Evolutionary conservation across 768 basidiomycete genomes (phyloP).

Genomic region (Paxillus involutus): DNA sequence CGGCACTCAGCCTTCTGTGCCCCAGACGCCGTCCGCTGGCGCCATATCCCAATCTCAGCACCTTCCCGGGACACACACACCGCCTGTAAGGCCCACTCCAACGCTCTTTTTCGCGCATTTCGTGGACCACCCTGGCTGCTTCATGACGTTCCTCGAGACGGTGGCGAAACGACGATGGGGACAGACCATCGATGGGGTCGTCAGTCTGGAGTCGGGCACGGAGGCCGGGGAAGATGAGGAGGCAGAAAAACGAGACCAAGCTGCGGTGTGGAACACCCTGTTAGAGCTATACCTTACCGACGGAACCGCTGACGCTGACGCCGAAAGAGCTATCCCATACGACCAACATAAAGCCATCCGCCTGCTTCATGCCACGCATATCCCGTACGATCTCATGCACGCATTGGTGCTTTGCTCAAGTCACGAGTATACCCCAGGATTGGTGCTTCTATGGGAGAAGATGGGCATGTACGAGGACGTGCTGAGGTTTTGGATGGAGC

Average conservation of each 20-base stretch:
- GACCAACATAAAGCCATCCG: conserved; percentile 63
- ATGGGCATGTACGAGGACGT: conserved; percentile 97
- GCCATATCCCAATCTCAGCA: conserved; percentile 9
- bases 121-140: conserved; percentile 82
- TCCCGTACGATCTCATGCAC: conserved; percentile 87
- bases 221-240: conserved; percentile 40
- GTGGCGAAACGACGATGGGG: conserved; percentile 81
- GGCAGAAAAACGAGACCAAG: conserved; percentile 65
- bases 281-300: conserved; percentile 85
- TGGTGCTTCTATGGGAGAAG: conserved; percentile 90
- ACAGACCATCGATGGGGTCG: conserved; percentile 54
- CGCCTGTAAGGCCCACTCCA: conserved; percentile 69
- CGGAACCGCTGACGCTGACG: conserved; percentile 34
- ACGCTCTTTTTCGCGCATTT: conserved; percentile 92
- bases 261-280: conserved; percentile 93
- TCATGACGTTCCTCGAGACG: conserved; percentile 85
- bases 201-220: conserved; percentile 6
- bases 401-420: conserved; percentile 95
- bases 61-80: conserved; percentile 25
- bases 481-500: conserved; percentile 89
- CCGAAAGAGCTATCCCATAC: conserved; percentile 8
- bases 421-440: conserved; percentile 74
- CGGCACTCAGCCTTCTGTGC: conserved; percentile 8
- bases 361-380: conserved; percentile 56
- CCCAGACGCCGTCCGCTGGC: conserved; percentile 5